Evolutionary conservation across 225 moss, liverwort and hornwort species (phyloP), one percentile per base, ranked within the genome.

Genomic region (Sphagnum tenellum): DNA sequence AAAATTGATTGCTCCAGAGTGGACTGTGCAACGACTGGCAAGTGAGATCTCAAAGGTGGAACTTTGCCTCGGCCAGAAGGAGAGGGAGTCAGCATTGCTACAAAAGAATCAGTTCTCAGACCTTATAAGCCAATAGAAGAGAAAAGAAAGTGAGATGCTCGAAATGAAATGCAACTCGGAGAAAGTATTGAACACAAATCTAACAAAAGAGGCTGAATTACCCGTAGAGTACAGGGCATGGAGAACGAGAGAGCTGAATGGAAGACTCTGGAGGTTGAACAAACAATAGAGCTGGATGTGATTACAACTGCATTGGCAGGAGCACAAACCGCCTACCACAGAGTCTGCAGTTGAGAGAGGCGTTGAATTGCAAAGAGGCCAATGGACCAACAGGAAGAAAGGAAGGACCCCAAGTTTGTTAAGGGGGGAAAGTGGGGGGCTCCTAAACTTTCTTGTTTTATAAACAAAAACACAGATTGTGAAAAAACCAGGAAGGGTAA

Each of bases 21-120:
- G 89, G 94, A 73, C 94, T 50, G 83, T 89, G 63, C 88, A 94
- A 60, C 88, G 87, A 66, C 71, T 90, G 63, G 86, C 88, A 48
- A 73, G 76, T 49, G 89, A 89, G 65, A 70, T 94, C 51, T 74
- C 73, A 0, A 89, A 90, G 71, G 86, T 77, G 3, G 89, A 94
- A 66, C 69, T 73, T 68, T 81, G 62, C 59, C 74, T 89, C 66
- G 66, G 68, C 54, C 71, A 83, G 61, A 94, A 81, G 54, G 89
- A 85, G 57, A 87, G 76, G 48, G 79, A 87, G 49, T 89, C 86
- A 60, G 69, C 69, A 9, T 49, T 64, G 2, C 70, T 75, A 48
- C 76, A 29, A 29, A 29, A 72, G 62, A 81, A 83, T 9, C 76
- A 74, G 74, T 54, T 86, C 51, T 77, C 79, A 46, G 74, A 82